Conservation (phyloP, 257 asterid genomes). For the Fraxinus cuspidata region DNA sequence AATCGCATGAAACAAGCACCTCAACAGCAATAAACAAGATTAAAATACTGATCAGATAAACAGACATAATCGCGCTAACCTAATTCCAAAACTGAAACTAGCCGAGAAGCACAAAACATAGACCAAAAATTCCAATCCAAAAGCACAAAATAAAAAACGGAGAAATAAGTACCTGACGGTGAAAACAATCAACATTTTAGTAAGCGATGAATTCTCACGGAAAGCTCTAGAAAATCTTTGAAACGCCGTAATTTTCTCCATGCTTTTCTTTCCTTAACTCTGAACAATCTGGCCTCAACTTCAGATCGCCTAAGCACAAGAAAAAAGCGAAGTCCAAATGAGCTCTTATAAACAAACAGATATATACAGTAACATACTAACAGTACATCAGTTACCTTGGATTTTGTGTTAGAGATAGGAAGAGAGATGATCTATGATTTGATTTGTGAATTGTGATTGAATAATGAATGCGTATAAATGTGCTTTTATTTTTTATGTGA, state of each 20-base stretch:
- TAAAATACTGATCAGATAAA: neutral
- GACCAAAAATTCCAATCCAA: neutral
- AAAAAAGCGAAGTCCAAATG: conserved; percentile 1
- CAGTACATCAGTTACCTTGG: conserved; percentile 1
- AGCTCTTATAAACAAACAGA: neutral
- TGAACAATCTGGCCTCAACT: conserved; percentile 2
- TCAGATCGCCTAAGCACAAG: conserved; percentile 32
- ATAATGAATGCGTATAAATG: neutral
- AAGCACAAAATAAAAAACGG: neutral
- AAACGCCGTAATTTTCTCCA: conserved; percentile 51
- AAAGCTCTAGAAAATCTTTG: conserved; percentile 57
- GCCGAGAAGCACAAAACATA: neutral
- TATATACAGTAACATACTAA: neutral
- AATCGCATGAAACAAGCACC: conserved; percentile 1
- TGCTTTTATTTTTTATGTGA: neutral
- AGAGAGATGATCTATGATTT: conserved; percentile 25
- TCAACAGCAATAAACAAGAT: neutral
- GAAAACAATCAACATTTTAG: conserved; percentile 60
- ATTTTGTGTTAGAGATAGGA: conserved; percentile 7
- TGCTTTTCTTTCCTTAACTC: conserved; percentile 16
- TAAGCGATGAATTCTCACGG: conserved; percentile 58
- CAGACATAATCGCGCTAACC: neutral
- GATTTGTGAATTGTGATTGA: neutral
- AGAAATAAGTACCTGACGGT: conserved; percentile 52
- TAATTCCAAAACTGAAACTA: neutral